Percentiles rank a stretch among this genome's conserved stretches.
phyloP scores from a whole-genome alignment of 495 filamentous ascomycete genomes.

The Penicillium bialowiezense region DNA sequence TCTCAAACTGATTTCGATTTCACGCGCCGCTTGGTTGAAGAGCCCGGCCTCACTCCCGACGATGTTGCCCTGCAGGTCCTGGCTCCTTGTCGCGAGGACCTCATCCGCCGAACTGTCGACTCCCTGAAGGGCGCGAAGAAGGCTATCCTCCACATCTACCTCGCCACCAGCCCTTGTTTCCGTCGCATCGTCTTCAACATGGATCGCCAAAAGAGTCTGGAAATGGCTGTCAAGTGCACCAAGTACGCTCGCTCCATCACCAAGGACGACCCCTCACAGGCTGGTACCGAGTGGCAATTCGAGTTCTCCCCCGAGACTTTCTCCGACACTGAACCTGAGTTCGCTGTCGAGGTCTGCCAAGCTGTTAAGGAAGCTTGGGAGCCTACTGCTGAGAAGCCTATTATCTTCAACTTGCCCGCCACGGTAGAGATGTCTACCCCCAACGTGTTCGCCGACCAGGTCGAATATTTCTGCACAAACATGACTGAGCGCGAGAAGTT shows the following conservation, averaged over 20 bases:
- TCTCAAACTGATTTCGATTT: slow-evolving; percentile 96
- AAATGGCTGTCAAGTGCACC: slow-evolving; percentile 82
- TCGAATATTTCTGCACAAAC: slow-evolving; percentile 88
- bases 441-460: slow-evolving; percentile 94
- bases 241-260: slow-evolving; percentile 86
- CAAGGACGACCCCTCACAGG: slow-evolving; percentile 81
- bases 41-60: slow-evolving; percentile 80
- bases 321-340: slow-evolving; percentile 85
- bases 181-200: slow-evolving; percentile 85
- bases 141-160: slow-evolving; percentile 94
- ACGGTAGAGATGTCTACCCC: slow-evolving; percentile 96
- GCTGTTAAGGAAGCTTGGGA: slow-evolving; percentile 96
- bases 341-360: slow-evolving; percentile 80
- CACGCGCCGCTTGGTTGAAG: slow-evolving; percentile 82
- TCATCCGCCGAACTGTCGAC: slow-evolving; percentile 87
- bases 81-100: slow-evolving; percentile 87
- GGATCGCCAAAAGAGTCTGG: slow-evolving; percentile 75
- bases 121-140: slow-evolving; percentile 89
- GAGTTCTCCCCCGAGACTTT: slow-evolving; percentile 98
- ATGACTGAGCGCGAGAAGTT: slow-evolving; percentile 80
- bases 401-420: slow-evolving; percentile 97
- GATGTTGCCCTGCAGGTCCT: slow-evolving; percentile 97
- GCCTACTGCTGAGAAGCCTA: slow-evolving; percentile 74
- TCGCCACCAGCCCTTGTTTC: slow-evolving; percentile 93
- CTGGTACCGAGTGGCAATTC: slow-evolving; percentile 81